Evolutionary conservation across 345 rosid genomes (phyloP).

Genomic region (Citrus glauca): DNA sequence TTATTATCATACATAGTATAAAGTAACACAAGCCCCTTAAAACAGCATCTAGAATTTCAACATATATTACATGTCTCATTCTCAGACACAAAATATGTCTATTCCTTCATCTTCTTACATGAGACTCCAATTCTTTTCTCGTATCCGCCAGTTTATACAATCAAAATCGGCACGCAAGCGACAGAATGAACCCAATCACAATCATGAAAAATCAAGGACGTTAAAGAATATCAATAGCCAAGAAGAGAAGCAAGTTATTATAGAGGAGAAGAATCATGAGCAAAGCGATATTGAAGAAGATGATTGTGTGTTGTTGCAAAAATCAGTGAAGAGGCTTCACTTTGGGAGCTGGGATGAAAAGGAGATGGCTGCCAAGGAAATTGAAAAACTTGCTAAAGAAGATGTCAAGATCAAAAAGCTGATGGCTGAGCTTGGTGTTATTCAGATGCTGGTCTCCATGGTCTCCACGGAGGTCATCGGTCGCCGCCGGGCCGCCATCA

Average conservation of each 20-base stretch:
- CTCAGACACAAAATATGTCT: conserved; percentile 33
- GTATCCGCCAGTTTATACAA: conserved; percentile 54
- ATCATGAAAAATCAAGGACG: conserved; percentile 12
- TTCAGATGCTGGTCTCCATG: conserved; percentile 75
- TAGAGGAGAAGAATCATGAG: conserved; percentile 4
- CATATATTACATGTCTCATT: not conserved
- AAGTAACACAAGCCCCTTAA: conserved; percentile 11
- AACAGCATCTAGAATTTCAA: conserved; percentile 1
- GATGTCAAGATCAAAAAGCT: conserved; percentile 52
- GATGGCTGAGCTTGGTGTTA: conserved; percentile 89
- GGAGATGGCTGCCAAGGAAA: conserved; percentile 61
- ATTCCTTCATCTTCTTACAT: conserved; percentile 31
- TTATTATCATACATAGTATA: not conserved
- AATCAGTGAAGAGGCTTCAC: conserved; percentile 77
- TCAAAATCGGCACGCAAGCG: conserved; percentile 43
- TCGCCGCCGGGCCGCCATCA: conserved; percentile 52
- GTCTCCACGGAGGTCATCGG: conserved; percentile 32
- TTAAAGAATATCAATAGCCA: not conserved
- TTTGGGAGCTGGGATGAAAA: conserved; percentile 81
- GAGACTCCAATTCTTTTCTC: conserved; percentile 54
- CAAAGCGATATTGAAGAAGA: conserved; percentile 14
- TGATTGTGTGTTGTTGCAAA: conserved; percentile 50
- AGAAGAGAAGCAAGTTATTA: not conserved
- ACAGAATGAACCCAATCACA: conserved; percentile 5
- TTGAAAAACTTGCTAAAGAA: conserved; percentile 54